A percentile compares a stretch with the other conserved stretches of the same genome.
phyloP scores from a whole-genome alignment of 805 yeast genomes.

The Yamadazyma kitorensis region DNA sequence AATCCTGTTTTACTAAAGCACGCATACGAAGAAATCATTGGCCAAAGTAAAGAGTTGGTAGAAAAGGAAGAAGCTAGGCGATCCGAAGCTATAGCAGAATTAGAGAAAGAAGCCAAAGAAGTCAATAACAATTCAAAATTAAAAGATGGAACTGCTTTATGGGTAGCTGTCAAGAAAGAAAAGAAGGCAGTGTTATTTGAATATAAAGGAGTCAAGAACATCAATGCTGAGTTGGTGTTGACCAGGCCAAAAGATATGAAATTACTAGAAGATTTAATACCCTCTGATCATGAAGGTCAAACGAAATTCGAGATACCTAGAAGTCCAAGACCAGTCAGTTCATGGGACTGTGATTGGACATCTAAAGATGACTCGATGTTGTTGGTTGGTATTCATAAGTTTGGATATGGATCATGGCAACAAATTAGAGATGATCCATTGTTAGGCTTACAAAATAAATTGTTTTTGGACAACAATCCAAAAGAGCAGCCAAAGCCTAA shows the following conservation, averaged over 20 bases:
- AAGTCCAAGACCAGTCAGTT: constrained; percentile 76
- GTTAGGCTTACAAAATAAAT: constrained; percentile 78
- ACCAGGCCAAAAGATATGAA: constrained; percentile 85
- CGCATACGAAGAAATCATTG: constrained; percentile 70
- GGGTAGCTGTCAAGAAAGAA: constrained; percentile 71
- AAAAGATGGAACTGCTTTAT: constrained; percentile 45
- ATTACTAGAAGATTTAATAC: constrained; percentile 52
- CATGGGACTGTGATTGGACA: constrained; percentile 90
- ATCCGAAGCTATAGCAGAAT: constrained; percentile 47
- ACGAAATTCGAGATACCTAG: constrained; percentile 56
- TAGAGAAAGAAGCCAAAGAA: constrained; percentile 55
- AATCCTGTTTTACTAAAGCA: constrained; percentile 74
- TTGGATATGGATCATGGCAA: constrained; percentile 95
- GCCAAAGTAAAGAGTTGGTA: constrained; percentile 58
- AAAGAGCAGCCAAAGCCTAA: constrained; percentile 12
- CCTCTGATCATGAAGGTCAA: constrained; percentile 56
- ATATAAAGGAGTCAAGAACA: constrained; percentile 78
- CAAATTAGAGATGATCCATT: constrained; percentile 95
- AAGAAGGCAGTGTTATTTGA: constrained; percentile 89
- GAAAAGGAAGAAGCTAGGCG: constrained; percentile 66
- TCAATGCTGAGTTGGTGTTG: constrained; percentile 86
- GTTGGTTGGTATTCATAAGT: constrained; percentile 81
- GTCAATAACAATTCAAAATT: constrained; percentile 31
- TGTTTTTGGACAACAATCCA: constrained; percentile 54
- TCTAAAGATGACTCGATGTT: constrained; percentile 82